Base-by-base conservation (phyloP, 208 protist genomes). In the Leishmania amazonensis region DNA sequence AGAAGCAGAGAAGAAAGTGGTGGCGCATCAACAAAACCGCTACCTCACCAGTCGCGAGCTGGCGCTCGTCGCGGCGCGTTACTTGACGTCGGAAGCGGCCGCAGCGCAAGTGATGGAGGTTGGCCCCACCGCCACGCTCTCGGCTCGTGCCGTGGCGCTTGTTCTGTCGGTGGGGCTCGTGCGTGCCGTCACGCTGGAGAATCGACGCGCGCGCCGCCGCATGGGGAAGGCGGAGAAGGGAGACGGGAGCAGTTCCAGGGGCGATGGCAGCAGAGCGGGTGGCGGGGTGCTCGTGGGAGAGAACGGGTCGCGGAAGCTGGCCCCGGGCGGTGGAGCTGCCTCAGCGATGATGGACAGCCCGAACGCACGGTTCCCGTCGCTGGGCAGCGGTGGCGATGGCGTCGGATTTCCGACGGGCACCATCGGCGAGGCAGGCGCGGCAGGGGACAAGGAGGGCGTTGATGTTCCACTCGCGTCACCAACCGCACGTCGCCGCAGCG, bases 91-190 rank as follows among this genome's bases (percentile, higher is more conserved):
- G 4, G 72, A 65, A 24, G 71, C 45, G 47, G 82, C 73, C 7
- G 82, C 65, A 31, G 60, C 58, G 60, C 64, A 73, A 47, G 77
- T 85, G 62, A 21, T 38, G 73, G 78, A 21, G 6, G 31, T 79
- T 24, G 82, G 82, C 13, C 65, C 82, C 2, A 60, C 42, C n/a
- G 62, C 40, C 31, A 53, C 64, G 45, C 78, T 85, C 19, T 79
- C 73, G 42, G 65, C 78, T 15, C 35, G 78, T 7, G 51, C 73
- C 28, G 58, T 85, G 8, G 51, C 64, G 40, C 73, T 85, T 9
- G 82, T 81, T 21, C 45, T 85, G 53, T 49, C 78, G 0, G 82
- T 85, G 19, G 82, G 82, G 8, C 82, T 85, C 9, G 78, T 85
- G 82, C 82, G 54, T 38, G 71, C 77, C n/a, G 78, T 73, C 24